Evolutionary conservation across 176 grass and related monocot species (phyloP).

Genomic region (Carex pumila): DNA sequence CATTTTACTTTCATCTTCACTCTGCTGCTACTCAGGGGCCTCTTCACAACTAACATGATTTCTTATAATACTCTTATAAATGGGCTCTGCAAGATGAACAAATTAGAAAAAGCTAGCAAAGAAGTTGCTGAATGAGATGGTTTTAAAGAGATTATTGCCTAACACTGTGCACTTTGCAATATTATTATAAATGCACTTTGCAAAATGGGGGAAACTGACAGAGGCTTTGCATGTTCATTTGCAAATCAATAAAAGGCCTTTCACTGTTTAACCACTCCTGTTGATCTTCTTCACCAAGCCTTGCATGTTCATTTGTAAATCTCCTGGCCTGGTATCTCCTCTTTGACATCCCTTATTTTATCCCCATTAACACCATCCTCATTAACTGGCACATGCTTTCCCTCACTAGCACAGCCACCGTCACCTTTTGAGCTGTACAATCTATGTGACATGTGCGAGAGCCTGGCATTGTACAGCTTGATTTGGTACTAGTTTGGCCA

Average conservation of each 20-base stretch:
- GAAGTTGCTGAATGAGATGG: too few relatives aligned
- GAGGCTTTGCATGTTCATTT: too few relatives aligned
- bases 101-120: too few relatives aligned
- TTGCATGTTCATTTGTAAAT: conserved; percentile 63
- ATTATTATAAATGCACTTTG: too few relatives aligned
- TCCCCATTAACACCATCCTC: conserved; percentile 13
- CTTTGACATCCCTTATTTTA: conserved; percentile 18
- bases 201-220: too few relatives aligned
- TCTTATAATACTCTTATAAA: too few relatives aligned
- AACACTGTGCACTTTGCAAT: too few relatives aligned
- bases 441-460: conserved; percentile 1
- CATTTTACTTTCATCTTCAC: too few relatives aligned
- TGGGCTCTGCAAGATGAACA: too few relatives aligned
- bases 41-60: too few relatives aligned
- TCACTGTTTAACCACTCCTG: conserved; percentile 82
- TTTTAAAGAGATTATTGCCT: too few relatives aligned
- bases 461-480: neutral
- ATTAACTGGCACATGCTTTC: conserved; percentile 34
- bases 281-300: conserved; percentile 73
- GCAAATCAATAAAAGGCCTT: conserved; percentile 49
- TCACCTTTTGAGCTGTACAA: conserved; percentile 82
- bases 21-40: too few relatives aligned
- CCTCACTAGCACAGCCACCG: conserved; percentile 45
- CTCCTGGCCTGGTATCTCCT: conserved; percentile 16
- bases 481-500: neutral